phyloP scores from a whole-genome alignment of 2,329 filamentous ascomycete species.

The Phyllosticta citrichinensis region DNA sequence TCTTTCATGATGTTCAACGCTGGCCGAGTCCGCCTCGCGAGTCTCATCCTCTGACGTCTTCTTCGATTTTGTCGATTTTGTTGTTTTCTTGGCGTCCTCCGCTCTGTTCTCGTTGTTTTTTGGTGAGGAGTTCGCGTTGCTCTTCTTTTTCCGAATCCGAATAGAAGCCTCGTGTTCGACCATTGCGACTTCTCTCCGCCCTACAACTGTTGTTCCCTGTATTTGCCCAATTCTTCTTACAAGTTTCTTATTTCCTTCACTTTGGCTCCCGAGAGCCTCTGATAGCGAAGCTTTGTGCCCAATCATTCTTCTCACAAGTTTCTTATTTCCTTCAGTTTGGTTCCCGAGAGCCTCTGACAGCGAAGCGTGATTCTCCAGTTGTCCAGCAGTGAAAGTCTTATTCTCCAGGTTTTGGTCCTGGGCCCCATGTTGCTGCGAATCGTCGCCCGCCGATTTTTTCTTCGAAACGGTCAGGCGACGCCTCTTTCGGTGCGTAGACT shows the following conservation, averaged over 20 bases:
- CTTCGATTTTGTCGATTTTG: too few species aligned
- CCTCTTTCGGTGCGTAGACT: too few species aligned
- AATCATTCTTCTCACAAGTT: too few species aligned
- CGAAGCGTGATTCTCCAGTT: neutral
- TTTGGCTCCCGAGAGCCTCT: neutral
- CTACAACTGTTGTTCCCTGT: too few species aligned
- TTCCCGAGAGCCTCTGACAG: neutral
- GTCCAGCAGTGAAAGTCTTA: neutral
- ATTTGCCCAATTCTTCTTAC: too few species aligned
- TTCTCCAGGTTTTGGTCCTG: neutral
- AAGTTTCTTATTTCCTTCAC: neutral
- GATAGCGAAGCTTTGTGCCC: neutral
- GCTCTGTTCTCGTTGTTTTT: neutral
- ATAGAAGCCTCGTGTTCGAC: too few species aligned
- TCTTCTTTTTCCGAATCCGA: neutral
- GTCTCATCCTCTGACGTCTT: neutral
- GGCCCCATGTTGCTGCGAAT: neutral
- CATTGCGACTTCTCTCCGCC: too few species aligned
- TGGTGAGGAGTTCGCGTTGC: neutral
- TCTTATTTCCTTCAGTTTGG: neutral
- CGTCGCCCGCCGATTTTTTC: neutral
- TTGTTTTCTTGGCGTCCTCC: neutral
- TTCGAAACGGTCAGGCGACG: neutral
- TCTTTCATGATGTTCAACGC: neutral
- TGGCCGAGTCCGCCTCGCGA: too few species aligned